Conservation (phyloP, 139 green algal genomes). For the Spirogloea muscicola region DNA sequence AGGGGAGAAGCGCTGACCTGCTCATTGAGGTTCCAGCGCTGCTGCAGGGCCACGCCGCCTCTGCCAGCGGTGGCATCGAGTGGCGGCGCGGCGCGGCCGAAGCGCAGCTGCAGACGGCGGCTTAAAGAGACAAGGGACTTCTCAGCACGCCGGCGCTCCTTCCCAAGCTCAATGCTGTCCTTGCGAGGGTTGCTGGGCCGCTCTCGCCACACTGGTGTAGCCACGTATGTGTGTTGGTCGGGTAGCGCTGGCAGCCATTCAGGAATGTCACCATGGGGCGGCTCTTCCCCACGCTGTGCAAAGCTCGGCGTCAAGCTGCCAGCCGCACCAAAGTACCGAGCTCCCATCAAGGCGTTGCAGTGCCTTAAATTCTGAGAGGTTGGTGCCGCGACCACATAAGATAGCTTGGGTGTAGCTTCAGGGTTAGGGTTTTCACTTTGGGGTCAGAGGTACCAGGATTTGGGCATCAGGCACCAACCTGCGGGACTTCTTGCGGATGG, state of each 20-base stretch:
- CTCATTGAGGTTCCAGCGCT: not conserved
- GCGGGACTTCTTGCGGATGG: constrained; percentile 1
- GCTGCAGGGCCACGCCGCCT: not conserved
- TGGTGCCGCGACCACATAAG: too few relatives aligned
- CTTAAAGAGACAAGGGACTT: constrained; percentile 32
- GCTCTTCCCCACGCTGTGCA: constrained; percentile 45
- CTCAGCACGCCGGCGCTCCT: constrained; percentile 30
- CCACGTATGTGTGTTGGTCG: constrained; percentile 74
- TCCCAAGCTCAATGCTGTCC: constrained; percentile 24
- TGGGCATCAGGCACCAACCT: too few relatives aligned
- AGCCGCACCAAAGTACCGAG: too few relatives aligned
- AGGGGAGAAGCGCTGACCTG: not conserved
- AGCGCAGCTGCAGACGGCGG: constrained; percentile 10
- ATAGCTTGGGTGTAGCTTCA: too few relatives aligned
- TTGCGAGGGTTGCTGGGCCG: not conserved
- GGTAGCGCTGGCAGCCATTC: constrained; percentile 78
- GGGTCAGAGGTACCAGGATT: not conserved
- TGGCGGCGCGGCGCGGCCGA: not conserved
- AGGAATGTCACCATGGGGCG: constrained; percentile 65
- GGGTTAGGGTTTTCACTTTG: not conserved
- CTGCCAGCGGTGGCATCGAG: not conserved
- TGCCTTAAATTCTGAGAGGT: too few relatives aligned
- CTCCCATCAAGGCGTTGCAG: too few relatives aligned
- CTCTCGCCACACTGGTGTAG: constrained; percentile 44
- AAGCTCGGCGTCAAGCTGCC: constrained; percentile 43